These are phyloP conservation scores for Ganoderma resinaceum DNA, from an alignment of 1,284 basidiomycete genomes.

Conservation along the genomic window DNA sequence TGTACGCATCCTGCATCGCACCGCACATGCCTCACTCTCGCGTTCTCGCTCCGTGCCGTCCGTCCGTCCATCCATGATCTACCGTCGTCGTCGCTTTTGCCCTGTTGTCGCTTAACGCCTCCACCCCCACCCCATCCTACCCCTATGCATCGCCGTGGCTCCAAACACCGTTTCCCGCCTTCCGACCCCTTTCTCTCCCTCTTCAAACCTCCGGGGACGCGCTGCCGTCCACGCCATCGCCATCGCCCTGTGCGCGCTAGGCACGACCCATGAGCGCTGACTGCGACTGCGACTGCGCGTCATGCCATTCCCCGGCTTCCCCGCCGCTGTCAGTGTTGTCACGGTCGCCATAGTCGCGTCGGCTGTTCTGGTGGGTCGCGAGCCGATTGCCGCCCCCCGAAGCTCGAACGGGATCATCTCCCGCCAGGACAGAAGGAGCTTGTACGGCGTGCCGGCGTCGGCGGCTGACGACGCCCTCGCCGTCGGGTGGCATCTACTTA, in stretches of 20 bases:
- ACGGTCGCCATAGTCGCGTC: constrained; percentile 1
- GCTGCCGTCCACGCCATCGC: no score
- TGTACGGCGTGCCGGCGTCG: background rate
- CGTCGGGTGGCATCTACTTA: background rate
- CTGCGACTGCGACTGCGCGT: no score
- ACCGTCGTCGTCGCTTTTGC: constrained; percentile 28
- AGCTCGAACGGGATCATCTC: background rate
- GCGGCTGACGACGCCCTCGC: background rate
- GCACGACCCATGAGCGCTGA: no score
- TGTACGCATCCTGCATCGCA: constrained; percentile 2
- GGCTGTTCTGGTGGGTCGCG: background rate
- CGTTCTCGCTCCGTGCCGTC: constrained; percentile 13
- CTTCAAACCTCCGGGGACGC: no score
- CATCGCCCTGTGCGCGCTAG: background rate
- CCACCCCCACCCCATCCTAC: background rate
- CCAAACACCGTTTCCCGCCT: background rate
- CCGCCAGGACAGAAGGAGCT: background rate
- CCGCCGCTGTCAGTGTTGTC: background rate
- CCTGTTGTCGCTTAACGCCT: constrained; percentile 23
- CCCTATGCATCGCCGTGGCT: background rate
- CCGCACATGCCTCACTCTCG: constrained; percentile 7
- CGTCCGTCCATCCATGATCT: constrained; percentile 26
- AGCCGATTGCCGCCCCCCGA: background rate
- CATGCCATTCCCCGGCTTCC: background rate
- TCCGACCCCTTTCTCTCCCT: background rate